Evolutionary conservation across 371 early-diverging fungal species (phyloP).

Genomic region (Mucor piriformis): DNA sequence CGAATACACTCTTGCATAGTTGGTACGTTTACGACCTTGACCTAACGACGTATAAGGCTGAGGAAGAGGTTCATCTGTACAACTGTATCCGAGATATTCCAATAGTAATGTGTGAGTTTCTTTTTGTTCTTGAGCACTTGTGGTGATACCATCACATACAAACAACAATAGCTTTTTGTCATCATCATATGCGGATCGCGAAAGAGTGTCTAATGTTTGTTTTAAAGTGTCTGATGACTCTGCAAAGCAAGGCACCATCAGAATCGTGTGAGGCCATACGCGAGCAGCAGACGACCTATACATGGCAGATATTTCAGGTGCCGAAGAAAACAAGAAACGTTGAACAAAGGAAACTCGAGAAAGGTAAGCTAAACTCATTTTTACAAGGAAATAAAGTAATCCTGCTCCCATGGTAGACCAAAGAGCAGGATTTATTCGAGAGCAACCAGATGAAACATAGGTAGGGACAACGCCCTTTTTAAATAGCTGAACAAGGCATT

Average conservation of each 20-base stretch:
- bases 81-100: constrained; percentile 46
- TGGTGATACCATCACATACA: constrained; percentile 51
- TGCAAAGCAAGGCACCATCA: constrained; percentile 46
- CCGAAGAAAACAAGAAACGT: constrained; percentile 32
- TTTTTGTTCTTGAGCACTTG: constrained; percentile 25
- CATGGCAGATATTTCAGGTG: constrained; percentile 11
- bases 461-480: constrained; percentile 37
- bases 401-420: constrained; percentile 54
- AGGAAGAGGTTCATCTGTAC: constrained; percentile 35
- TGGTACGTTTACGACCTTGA: constrained; percentile 31
- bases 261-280: constrained; percentile 39
- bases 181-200: constrained; percentile 50
- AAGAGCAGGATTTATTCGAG: constrained; percentile 44
- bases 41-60: constrained; percentile 46
- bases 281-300: constrained; percentile 5
- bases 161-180: constrained; percentile 52
- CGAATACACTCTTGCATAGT: constrained; percentile 49
- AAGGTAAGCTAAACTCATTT: constrained; percentile 48
- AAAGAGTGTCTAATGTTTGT: constrained; percentile 52
- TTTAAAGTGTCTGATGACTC: constrained; percentile 46
- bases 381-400: constrained; percentile 41
- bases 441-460: constrained; percentile 29
- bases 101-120: constrained; percentile 39
- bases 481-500: constrained; percentile 40
- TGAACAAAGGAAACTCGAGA: constrained; percentile 43